Conservation (phyloP, 2,329 filamentous ascomycete species). For the Sporothrix pseudoabietina region DNA sequence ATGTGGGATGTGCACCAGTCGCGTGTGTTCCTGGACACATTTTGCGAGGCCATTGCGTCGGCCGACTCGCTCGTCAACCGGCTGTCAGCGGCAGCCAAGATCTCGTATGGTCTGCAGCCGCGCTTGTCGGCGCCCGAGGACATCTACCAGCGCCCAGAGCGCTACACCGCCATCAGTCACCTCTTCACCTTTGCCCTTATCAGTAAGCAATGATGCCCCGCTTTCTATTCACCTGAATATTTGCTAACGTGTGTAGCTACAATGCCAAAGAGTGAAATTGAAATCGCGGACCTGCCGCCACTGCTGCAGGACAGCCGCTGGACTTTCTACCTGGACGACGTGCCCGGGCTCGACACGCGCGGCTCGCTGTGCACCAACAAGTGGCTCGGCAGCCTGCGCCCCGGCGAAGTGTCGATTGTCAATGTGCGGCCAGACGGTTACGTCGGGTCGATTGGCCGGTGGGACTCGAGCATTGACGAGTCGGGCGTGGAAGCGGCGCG, state of each 20-base stretch:
- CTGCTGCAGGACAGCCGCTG: constrained; percentile 66
- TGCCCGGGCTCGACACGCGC: constrained; percentile 57
- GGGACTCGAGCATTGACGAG: constrained; percentile 55
- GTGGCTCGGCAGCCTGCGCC: constrained; percentile 64
- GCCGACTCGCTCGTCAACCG: constrained; percentile 59
- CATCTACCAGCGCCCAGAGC: constrained; percentile 65
- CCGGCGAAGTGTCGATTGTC: constrained; percentile 62
- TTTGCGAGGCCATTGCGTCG: constrained; percentile 59
- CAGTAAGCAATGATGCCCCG: constrained; percentile 49
- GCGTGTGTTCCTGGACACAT: constrained; percentile 59
- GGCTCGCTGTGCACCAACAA: constrained; percentile 63
- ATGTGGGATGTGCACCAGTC: constrained; percentile 60
- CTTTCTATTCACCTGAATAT: constrained; percentile 35
- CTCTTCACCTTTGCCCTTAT: constrained; percentile 71
- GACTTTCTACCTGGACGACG: constrained; percentile 72
- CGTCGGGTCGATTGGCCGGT: constrained; percentile 63
- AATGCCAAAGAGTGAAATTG: constrained; percentile 63
- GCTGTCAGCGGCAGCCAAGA: constrained; percentile 59
- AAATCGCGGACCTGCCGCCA: constrained; percentile 65
- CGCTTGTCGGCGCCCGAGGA: constrained; percentile 62
- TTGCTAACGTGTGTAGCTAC: constrained; percentile 47
- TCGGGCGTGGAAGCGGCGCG: constrained; percentile 55
- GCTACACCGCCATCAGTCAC: constrained; percentile 69
- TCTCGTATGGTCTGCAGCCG: constrained; percentile 64
- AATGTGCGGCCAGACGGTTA: constrained; percentile 75